Conservation (phyloP, 306 rosid species). For the Quercus aquifolioides region DNA sequence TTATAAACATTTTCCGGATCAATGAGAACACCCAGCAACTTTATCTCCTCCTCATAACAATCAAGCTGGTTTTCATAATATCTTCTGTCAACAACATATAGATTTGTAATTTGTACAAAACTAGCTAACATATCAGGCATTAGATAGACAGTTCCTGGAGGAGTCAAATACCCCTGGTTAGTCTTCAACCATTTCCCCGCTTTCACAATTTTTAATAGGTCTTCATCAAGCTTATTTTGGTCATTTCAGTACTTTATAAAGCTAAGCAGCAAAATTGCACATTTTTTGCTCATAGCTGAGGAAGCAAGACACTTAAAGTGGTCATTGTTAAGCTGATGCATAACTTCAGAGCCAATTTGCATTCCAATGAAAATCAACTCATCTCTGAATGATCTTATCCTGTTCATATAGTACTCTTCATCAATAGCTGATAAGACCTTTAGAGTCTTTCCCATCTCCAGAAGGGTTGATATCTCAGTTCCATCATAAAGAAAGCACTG, state of each 20-base stretch:
- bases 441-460: too few species aligned
- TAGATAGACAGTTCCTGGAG: slow-evolving; percentile 13
- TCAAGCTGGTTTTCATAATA: slow-evolving; percentile 6
- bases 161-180: slow-evolving; percentile 10
- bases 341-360: not conserved
- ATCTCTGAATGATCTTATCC: not conserved
- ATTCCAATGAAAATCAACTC: slow-evolving; percentile 24
- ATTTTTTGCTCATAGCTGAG: slow-evolving; percentile 6
- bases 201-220: slow-evolving; percentile 12
- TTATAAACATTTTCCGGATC: not conserved
- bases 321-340: not conserved
- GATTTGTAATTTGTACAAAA: not conserved
- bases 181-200: slow-evolving; percentile 19
- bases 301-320: slow-evolving; percentile 6
- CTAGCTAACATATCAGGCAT: not conserved
- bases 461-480: too few species aligned
- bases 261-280: slow-evolving; percentile 8
- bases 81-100: slow-evolving; percentile 11
- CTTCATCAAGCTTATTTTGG: not conserved
- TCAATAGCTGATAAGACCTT: too few species aligned
- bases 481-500: too few species aligned
- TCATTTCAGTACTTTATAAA: slow-evolving; percentile 5
- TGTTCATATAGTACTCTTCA: too few species aligned
- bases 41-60: slow-evolving; percentile 4
- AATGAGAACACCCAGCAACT: slow-evolving; percentile 11